Evolutionary conservation across 75 land plant genomes (phyloP).

Genomic region (Ceratopteris richardii): DNA sequence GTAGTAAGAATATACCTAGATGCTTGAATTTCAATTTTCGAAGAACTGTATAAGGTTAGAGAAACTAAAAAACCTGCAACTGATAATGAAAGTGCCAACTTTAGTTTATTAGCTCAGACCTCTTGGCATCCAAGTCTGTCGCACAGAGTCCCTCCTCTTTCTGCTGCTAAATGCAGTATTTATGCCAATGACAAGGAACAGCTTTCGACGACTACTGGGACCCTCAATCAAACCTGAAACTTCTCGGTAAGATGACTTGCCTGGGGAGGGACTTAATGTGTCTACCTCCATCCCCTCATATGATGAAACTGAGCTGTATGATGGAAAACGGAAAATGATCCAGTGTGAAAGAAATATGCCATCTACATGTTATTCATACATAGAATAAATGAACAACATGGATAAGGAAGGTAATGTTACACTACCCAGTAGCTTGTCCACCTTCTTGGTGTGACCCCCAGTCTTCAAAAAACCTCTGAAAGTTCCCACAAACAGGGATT

Average conservation of each 20-base stretch:
- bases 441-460: too few species aligned
- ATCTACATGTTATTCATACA: neutral
- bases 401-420: too few species aligned
- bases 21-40: too few species aligned
- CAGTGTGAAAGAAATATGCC: neutral
- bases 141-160: slow-evolving; percentile 53
- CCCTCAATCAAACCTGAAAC: neutral
- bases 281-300: neutral
- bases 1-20: too few species aligned
- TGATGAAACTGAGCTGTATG: neutral
- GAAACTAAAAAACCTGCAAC: too few species aligned
- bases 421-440: too few species aligned
- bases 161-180: slow-evolving; percentile 65
- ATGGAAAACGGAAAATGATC: neutral
- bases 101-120: too few species aligned
- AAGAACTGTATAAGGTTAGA: too few species aligned
- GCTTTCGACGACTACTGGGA: slow-evolving; percentile 9
- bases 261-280: neutral
- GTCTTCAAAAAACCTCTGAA: too few species aligned
- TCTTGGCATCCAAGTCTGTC: slow-evolving; percentile 59
- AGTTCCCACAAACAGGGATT: too few species aligned
- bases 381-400: neutral
- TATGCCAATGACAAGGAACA: slow-evolving; percentile 45
- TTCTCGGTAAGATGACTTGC: slow-evolving; percentile 13
- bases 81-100: too few species aligned